Base-by-base conservation (phyloP, 768 basidiomycete genomes). In the Cubamyces sp. region DNA sequence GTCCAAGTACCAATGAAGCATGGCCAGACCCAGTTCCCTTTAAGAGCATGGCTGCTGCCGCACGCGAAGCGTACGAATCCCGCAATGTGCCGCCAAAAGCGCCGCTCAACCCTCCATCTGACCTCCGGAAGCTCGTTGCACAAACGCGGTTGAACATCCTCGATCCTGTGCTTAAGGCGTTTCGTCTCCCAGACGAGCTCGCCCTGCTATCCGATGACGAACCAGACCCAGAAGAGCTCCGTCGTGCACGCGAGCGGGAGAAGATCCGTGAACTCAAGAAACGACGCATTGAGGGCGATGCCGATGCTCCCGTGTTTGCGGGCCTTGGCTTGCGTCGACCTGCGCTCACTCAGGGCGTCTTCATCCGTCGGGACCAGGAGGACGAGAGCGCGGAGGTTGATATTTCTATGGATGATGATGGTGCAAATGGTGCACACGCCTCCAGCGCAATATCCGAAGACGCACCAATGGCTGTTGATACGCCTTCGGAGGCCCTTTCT, bases 341-440 rank as follows among this genome's bases (percentile, higher is more conserved):
- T 2, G 64, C 61, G 5, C 73, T 66, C 37, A 67, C 74, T 19
- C 61, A 73, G 53, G 83, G 79, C 0, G 83, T 87, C 26, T 84
- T 81, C 62, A 77, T 87, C 40, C 79, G 85, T 15, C 75, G 77
- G 28, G 87, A 88, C 65, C 69, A 81, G 3, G 84, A 81, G 28
- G 87, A 88, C 60, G 86, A 88, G 69, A 86, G 80, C 57, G 78
- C 74, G 49, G 83, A 86, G 42, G 85, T 88, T 12, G 86, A 89
- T 63, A 79, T 87, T 34, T 78, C 75, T 5, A 62, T 75, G 64
- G 67, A 57, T 15, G 58, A 60, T 23, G 47, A 51, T 9, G 41
- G 16, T 37, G 48, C 25, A 48, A 21, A 25, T 28, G 23, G 64
- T 3, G 30, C 61, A 7, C 41, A 54, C 48, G 25, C 42, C 16